Evolutionary conservation across 169 alveolate species (phyloP), one percentile per base, ranked within the genome.

Genomic region (Ichthyophthirius multifiliis): DNA sequence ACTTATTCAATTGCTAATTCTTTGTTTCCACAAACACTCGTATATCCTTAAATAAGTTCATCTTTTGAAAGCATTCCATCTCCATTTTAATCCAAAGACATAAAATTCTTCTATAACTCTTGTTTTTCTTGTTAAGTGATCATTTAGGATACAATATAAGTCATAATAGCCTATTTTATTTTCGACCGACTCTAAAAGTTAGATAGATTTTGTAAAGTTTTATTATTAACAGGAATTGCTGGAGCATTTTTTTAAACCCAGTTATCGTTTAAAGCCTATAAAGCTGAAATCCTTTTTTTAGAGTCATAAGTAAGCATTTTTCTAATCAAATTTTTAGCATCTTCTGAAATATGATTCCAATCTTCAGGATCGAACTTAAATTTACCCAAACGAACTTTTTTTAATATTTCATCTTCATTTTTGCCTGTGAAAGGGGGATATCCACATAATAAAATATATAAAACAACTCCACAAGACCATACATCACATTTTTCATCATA

Each of bases 271-370:
- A 35, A 67, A 0, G 81, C 75, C 27, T 79, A 48, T 46, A 44
- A 23, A 5, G 86, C 79, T 20, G 81, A 16, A 0, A 67, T 15
- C 48, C 86, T 82, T 23, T 64, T 63, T 6, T 30, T 65, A 6
- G 83, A 80, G 31, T 85, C 83, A 9, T 85, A 76, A 20, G 87
- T 77, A 10, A 90, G 76, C 93, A 84, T 87, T 74, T 82, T 83
- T 39, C 67, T 90, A 6, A 87, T 74, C 9, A 90, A 64, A 75
- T 82, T 88, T 46, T 75, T 87, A 5, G 92, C 95, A 37, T 90
- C 86, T 34, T 79, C 81, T 18, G 81, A 79, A 27, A 79, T 71
- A 23, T 73, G 65, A n/a, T 47, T 23, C 83, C 85, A 80, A 16
- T 83, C 86, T 39, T 83, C 90, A 37, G 77, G 83, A 71, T 80